Evolutionary conservation across 345 rosid genomes (phyloP).

Genomic region (Citropsis articulata): DNA sequence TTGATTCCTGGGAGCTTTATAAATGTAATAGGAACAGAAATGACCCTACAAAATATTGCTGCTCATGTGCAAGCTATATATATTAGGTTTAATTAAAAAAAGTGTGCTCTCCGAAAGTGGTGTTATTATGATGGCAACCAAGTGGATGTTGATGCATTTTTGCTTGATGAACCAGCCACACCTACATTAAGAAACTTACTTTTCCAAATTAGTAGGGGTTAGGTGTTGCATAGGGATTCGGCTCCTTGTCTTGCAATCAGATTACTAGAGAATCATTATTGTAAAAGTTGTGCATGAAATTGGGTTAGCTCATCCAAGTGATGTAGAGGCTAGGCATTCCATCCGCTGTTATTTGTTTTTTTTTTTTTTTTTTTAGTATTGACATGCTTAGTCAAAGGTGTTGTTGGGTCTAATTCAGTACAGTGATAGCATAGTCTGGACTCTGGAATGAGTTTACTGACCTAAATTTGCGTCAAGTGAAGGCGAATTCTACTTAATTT

Average conservation of each 20-base stretch:
- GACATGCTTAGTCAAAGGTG: no score
- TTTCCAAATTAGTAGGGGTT: constrained; percentile 18
- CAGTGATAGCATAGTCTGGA: no score
- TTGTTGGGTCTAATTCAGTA: no score
- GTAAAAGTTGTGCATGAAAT: not conserved
- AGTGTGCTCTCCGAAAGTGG: not conserved
- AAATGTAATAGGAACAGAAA: not conserved
- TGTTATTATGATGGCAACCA: not conserved
- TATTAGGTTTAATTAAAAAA: not conserved
- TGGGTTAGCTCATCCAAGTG: not conserved
- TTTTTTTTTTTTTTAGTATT: no score
- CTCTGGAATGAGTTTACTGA: no score
- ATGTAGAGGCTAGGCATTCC: not conserved
- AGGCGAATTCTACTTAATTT: no score
- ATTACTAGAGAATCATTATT: not conserved
- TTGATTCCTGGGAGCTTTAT: not conserved
- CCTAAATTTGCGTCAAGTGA: no score
- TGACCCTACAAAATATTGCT: constrained; percentile 23
- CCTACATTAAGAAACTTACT: not conserved
- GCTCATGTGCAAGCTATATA: constrained; percentile 20
- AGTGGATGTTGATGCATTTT: not conserved
- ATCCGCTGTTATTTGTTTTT: not conserved
- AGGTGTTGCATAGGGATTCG: constrained; percentile 8
- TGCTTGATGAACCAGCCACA: not conserved
- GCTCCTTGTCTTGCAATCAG: constrained; percentile 2